Evolutionary conservation across 768 basidiomycete genomes (phyloP), one percentile per base, ranked within the genome.

Genomic region (Infundibulicybe gibba): DNA sequence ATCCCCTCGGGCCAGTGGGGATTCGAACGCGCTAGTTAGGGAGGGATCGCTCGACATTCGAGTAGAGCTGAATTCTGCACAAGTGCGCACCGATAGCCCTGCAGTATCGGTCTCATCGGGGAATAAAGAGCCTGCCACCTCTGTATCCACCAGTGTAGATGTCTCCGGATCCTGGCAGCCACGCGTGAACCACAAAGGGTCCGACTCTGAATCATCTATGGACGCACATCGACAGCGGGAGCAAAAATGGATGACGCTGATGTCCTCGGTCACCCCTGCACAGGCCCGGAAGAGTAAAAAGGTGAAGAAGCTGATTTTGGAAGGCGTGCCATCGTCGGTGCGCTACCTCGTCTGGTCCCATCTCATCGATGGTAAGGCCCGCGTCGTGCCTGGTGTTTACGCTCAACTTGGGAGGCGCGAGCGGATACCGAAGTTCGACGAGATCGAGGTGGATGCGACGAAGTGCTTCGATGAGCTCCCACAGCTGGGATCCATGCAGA

Each of bases 261-360:
- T 91, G 59, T 69, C 80, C 0, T 61, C 78, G 0, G 71, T 76
- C 0, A 71, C 80, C 1, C 67, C 89, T 0, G 64, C 80, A 2
- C 81, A 85, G 53, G 78, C 86, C 1, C 74, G 81, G 42, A 92
- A 87, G 71, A 85, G 68, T 61, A 91, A 91, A 65, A 93, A 92
- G 58, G 72, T 90, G 10, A 75, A 79, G 52, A 85, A 83, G 55
- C 64, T 94, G 6, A 54, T 92, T 21, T 65, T 83, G 38, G 87
- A 90, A n/a, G 81, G 82, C 32, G 86, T 94, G 0, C 91, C 91
- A 0, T 81, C 86, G 9, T 88, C 85, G 10, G 88, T 94, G 19
- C 75, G 91, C 9, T 92, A 90, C 53, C 77, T 84, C 13, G 90
- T 92, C 3, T 94, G 91, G 91, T 80, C 81, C 14, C 82, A 85